Evolutionary conservation across 805 yeast genomes (phyloP).

Genomic region (Kluyveromyces nonfermentans): DNA sequence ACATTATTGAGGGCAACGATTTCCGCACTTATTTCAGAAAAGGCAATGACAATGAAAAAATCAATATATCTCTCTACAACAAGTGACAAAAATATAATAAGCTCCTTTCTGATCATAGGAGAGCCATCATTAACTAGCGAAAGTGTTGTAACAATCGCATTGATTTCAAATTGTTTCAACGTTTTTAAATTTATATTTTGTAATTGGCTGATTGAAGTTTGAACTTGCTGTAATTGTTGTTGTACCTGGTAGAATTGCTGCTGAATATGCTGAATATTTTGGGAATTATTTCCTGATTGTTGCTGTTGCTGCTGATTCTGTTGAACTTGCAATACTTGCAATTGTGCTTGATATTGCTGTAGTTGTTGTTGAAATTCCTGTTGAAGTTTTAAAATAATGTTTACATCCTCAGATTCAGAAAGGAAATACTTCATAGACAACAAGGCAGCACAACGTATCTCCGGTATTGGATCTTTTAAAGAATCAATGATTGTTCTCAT

Average conservation of each 20-base stretch:
- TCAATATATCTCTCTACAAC: constrained; percentile 60
- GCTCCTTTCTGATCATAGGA: constrained; percentile 78
- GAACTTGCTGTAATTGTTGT: constrained; percentile 24
- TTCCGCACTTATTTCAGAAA: constrained; percentile 75
- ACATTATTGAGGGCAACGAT: constrained; percentile 45
- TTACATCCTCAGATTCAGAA: constrained; percentile 37
- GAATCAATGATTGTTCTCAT: constrained; percentile 43
- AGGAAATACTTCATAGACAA: constrained; percentile 63
- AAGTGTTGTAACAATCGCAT: constrained; percentile 58
- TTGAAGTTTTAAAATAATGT: constrained; percentile 22
- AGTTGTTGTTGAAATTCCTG: constrained; percentile 27
- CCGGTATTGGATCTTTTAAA: constrained; percentile 86
- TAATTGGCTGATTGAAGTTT: constrained; percentile 20
- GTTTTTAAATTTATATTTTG: constrained; percentile 32
- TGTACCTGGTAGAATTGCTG: constrained; percentile 26
- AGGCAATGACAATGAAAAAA: constrained; percentile 80
- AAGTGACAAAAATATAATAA: constrained; percentile 65
- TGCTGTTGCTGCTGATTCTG: constrained; percentile 19
- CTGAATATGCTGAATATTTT: constrained; percentile 11
- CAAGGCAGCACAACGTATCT: constrained; percentile 79
- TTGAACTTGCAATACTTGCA: constrained; percentile 22
- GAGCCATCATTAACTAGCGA: constrained; percentile 78
- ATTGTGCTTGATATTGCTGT: constrained; percentile 25
- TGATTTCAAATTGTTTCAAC: constrained; percentile 57
- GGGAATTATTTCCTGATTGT: constrained; percentile 5